These are phyloP conservation scores for Suillus luteus DNA, from an alignment of 768 basidiomycete genomes.

Conservation along the genomic window DNA sequence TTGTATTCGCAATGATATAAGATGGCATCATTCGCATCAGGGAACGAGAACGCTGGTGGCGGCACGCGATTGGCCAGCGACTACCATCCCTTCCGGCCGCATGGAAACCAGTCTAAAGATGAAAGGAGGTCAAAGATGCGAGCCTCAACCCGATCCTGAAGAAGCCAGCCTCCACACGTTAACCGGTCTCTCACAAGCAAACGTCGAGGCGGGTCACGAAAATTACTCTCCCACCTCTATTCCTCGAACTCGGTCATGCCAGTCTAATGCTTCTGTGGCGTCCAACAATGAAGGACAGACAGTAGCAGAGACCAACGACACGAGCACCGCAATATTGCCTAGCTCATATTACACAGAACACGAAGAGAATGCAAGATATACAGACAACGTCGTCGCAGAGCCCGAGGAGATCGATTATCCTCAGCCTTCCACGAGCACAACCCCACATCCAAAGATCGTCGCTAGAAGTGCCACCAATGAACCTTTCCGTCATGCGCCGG, in stretches of 20 bases:
- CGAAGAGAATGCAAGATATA: neutral
- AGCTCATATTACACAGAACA: neutral
- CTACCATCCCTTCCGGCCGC: neutral
- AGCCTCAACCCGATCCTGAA: neutral
- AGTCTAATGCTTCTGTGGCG: neutral
- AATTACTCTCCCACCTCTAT: neutral
- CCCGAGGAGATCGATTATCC: neutral
- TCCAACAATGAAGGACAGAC: neutral
- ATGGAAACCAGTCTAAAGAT: neutral
- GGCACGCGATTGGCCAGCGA: neutral
- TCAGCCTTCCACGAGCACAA: neutral
- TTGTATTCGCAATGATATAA: neutral
- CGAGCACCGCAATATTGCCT: neutral
- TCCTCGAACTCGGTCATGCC: neutral
- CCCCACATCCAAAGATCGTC: neutral
- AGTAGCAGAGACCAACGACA: neutral
- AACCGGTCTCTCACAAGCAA: neutral
- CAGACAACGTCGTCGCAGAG: neutral
- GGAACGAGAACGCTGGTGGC: neutral
- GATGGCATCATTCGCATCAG: neutral
- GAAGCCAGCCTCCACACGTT: neutral
- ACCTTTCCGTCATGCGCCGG: neutral
- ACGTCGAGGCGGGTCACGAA: neutral
- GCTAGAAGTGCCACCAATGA: neutral
- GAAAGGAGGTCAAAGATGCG: neutral